A percentile compares a stretch with the other conserved stretches of the same genome.
These are phyloP conservation scores for Pichia manshurica DNA, from an alignment of 805 yeast genomes.

Conservation along the genomic window DNA sequence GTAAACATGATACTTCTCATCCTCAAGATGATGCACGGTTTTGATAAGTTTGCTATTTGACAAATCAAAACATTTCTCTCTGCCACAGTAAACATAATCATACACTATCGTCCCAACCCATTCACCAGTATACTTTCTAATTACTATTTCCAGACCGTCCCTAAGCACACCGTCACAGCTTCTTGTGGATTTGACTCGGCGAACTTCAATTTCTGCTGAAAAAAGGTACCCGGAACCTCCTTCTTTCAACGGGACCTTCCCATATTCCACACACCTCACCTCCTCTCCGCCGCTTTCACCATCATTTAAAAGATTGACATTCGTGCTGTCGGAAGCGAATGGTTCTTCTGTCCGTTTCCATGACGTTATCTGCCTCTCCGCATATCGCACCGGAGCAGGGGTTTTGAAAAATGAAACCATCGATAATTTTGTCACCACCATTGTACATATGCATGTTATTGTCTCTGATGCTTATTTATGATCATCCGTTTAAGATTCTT, in stretches of 20 bases:
- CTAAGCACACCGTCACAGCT: not conserved
- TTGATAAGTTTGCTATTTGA: constrained; percentile 13
- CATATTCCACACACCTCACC: not conserved
- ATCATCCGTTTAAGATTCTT: too few species aligned
- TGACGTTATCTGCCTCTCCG: constrained; percentile 1
- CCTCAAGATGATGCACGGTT: constrained; percentile 20
- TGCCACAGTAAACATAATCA: constrained; percentile 6
- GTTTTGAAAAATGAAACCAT: constrained; percentile 25
- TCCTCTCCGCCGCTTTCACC: not conserved
- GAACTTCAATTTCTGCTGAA: constrained; percentile 22
- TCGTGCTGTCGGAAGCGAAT: not conserved
- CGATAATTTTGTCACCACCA: constrained; percentile 21
- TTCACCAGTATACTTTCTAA: constrained; percentile 16
- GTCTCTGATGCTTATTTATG: too few species aligned
- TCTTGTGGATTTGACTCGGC: constrained; percentile 11
- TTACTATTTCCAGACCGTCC: constrained; percentile 13
- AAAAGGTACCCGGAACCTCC: constrained; percentile 15
- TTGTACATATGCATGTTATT: constrained; percentile 8
- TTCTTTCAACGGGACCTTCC: not conserved
- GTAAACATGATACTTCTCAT: constrained; percentile 21
- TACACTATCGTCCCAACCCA: constrained; percentile 10
- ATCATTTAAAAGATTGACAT: too few species aligned
- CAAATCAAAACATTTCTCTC: constrained; percentile 12
- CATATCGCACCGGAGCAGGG: constrained; percentile 17
- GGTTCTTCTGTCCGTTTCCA: constrained; percentile 11